Conservation (phyloP, 345 rosid genomes). For the Bruguiera parviflora region DNA sequence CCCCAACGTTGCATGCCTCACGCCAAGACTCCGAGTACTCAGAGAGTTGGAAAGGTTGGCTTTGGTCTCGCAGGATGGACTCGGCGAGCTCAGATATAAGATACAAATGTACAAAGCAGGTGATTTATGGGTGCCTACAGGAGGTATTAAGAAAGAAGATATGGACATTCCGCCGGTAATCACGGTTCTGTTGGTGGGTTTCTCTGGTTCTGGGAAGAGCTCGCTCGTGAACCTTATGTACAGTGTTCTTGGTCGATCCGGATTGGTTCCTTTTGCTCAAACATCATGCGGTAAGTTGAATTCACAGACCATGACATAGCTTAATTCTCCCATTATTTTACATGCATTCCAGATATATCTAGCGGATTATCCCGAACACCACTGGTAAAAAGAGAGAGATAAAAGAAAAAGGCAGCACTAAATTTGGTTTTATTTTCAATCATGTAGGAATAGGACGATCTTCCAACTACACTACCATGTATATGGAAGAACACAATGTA, state of each 20-base stretch:
- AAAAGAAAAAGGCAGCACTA: background rate
- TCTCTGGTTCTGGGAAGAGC: conserved; percentile 60
- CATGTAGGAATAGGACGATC: conserved; percentile 23
- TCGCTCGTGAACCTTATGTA: conserved; percentile 62
- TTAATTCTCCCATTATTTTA: no score
- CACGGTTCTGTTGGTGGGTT: conserved; percentile 57
- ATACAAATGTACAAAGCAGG: conserved; percentile 44
- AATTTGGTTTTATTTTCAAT: background rate
- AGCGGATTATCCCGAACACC: no score
- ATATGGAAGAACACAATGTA: conserved; percentile 59
- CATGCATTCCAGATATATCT: background rate
- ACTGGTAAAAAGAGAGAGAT: no score
- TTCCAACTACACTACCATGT: conserved; percentile 33
- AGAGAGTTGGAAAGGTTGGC: conserved; percentile 59
- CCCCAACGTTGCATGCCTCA: conserved; percentile 29
- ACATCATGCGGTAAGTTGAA: conserved; percentile 42
- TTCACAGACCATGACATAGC: background rate
- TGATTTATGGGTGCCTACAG: conserved; percentile 60
- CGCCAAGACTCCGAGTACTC: conserved; percentile 44
- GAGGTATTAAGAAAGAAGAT: conserved; percentile 44
- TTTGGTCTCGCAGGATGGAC: conserved; percentile 44
- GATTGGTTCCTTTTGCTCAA: conserved; percentile 50
- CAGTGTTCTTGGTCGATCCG: conserved; percentile 57
- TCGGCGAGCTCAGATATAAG: conserved; percentile 56
- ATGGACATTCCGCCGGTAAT: conserved; percentile 48